Conservation (phyloP, 2,329 filamentous ascomycete genomes). For the Plectosphaerella sp. region DNA sequence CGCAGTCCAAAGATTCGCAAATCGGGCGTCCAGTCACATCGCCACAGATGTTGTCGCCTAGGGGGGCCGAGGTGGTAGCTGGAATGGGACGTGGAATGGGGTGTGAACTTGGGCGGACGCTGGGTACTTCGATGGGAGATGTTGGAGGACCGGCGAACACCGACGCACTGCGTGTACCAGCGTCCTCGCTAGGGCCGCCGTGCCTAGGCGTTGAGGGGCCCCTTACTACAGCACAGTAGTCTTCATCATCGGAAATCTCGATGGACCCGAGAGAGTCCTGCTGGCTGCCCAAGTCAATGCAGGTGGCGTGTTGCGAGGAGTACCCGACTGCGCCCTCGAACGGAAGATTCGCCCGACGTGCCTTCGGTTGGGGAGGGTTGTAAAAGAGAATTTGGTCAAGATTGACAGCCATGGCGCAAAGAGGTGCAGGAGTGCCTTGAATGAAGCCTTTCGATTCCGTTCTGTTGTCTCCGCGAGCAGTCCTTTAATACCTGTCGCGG, state of each 20-base stretch:
- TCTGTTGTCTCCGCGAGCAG: background rate
- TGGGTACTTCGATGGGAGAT: background rate
- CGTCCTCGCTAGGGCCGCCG: background rate
- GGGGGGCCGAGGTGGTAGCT: background rate
- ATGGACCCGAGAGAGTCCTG: background rate
- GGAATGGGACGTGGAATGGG: background rate
- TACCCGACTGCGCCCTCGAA: background rate
- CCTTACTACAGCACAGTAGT: background rate
- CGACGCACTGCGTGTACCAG: background rate
- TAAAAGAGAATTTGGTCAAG: background rate
- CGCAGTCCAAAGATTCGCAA: background rate
- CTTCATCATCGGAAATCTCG: background rate
- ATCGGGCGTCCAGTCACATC: background rate
- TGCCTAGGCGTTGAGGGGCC: background rate
- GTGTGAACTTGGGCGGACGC: background rate
- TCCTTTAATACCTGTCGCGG: background rate
- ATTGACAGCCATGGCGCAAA: background rate
- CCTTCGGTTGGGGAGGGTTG: background rate
- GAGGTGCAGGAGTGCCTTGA: background rate
- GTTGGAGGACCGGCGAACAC: background rate
- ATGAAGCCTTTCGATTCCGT: background rate
- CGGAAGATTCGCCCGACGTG: background rate
- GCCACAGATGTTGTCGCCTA: background rate
- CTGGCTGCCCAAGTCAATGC: background rate
- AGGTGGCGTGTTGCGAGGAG: background rate